phyloP scores from a whole-genome alignment of 495 filamentous ascomycete genomes.

The Bryoglossum gracile region DNA sequence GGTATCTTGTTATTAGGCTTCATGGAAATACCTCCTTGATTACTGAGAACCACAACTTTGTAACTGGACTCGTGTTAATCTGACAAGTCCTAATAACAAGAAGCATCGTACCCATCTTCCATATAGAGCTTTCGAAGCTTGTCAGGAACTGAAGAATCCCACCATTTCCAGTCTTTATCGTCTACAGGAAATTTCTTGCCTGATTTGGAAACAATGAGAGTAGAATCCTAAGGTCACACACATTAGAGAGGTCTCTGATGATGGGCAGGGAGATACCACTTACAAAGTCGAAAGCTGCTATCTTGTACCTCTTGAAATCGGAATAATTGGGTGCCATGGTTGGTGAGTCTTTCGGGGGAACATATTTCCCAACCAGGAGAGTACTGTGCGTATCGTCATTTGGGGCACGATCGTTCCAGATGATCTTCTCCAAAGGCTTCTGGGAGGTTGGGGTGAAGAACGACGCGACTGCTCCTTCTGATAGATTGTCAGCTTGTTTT shows the following conservation, averaged over 20 bases:
- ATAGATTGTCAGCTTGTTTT: slow-evolving; percentile 7
- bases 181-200: slow-evolving; percentile 70
- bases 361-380: slow-evolving; percentile 70
- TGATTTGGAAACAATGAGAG: slow-evolving; percentile 70
- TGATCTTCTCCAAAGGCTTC: slow-evolving; percentile 70
- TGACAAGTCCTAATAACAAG: neutral
- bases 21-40: slow-evolving; percentile 75
- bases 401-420: slow-evolving; percentile 60
- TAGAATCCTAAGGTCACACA: slow-evolving; percentile 60
- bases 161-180: slow-evolving; percentile 90
- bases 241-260: neutral
- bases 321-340: slow-evolving; percentile 27
- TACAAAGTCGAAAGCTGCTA: slow-evolving; percentile 91
- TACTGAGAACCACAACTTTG: slow-evolving; percentile 71
- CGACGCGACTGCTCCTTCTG: slow-evolving; percentile 60
- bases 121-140: slow-evolving; percentile 55
- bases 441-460: slow-evolving; percentile 89
- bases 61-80: slow-evolving; percentile 44
- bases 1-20: slow-evolving; percentile 63
- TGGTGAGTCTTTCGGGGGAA: slow-evolving; percentile 21
- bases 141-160: slow-evolving; percentile 63
- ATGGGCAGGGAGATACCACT: slow-evolving; percentile 22
- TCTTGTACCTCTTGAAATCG: slow-evolving; percentile 37
- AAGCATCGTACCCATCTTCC: slow-evolving; percentile 53
- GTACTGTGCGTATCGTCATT: slow-evolving; percentile 39